Conservation (phyloP, 2,329 filamentous ascomycete genomes). For the Cryphonectria naterciae region DNA sequence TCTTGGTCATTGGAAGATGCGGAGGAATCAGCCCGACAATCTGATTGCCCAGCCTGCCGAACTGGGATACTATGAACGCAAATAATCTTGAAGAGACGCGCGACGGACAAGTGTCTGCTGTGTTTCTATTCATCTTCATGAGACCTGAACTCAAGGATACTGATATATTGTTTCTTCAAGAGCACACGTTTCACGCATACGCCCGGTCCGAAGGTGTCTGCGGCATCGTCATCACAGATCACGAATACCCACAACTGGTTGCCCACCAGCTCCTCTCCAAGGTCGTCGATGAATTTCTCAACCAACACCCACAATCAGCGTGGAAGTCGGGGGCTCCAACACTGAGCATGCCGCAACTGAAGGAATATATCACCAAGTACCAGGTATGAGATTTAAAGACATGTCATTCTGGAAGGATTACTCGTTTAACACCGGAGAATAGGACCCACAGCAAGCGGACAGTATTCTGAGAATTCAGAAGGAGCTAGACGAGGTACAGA, state of each 20-base stretch:
- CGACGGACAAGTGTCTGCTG: constrained; percentile 6
- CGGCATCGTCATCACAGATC: constrained; percentile 77
- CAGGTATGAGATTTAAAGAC: constrained; percentile 12
- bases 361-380: constrained; percentile 74
- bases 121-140: background rate
- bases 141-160: background rate
- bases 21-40: background rate
- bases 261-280: constrained; percentile 65
- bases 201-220: constrained; percentile 74
- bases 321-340: constrained; percentile 62
- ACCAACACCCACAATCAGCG: constrained; percentile 71
- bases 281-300: constrained; percentile 83
- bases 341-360: constrained; percentile 71
- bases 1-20: background rate
- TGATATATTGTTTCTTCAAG: constrained; percentile 35
- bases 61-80: too few relatives aligned
- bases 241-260: constrained; percentile 60
- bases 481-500: constrained; percentile 71
- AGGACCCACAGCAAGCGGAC: constrained; percentile 87
- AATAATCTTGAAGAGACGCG: background rate
- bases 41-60: background rate
- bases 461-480: constrained; percentile 95
- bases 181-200: constrained; percentile 80
- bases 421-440: constrained; percentile 38
- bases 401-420: background rate